phyloP scores from a whole-genome alignment of 106 monocot genomes.

The Apostasia ramifera region DNA sequence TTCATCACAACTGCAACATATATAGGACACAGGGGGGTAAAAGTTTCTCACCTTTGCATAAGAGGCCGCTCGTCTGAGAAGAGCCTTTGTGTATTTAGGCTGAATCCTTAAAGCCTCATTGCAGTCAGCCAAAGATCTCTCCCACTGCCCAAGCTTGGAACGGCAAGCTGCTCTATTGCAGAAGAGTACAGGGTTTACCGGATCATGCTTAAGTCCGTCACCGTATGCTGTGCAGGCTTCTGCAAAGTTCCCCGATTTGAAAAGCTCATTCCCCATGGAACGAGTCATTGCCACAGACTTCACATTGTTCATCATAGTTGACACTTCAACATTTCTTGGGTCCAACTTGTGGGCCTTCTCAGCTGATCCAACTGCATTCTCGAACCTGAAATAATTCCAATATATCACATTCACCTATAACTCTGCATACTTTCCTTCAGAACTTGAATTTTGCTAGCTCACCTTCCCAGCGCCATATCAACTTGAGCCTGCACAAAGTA shows the following conservation, averaged over 20 bases:
- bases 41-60: slow-evolving; percentile 59
- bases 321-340: slow-evolving; percentile 43
- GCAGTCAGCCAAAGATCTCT: slow-evolving; percentile 80
- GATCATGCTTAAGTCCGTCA: slow-evolving; percentile 80
- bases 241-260: slow-evolving; percentile 54
- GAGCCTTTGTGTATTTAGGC: slow-evolving; percentile 76
- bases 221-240: slow-evolving; percentile 84
- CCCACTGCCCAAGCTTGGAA: slow-evolving; percentile 80
- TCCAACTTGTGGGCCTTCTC: slow-evolving; percentile 66
- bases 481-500: slow-evolving; percentile 60
- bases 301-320: slow-evolving; percentile 33
- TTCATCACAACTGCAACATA: not conserved
- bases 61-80: slow-evolving; percentile 70
- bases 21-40: not conserved
- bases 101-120: slow-evolving; percentile 65
- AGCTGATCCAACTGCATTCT: slow-evolving; percentile 46
- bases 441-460: slow-evolving; percentile 11
- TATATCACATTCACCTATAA: slow-evolving; percentile 3
- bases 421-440: not conserved
- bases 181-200: slow-evolving; percentile 60
- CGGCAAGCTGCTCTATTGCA: slow-evolving; percentile 91
- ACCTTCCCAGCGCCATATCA: slow-evolving; percentile 90
- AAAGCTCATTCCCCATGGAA: slow-evolving; percentile 61
- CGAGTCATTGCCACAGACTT: slow-evolving; percentile 56
- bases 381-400: slow-evolving; percentile 51